Evolutionary conservation across 202 grass and related monocot genomes (phyloP).

Genomic region (Bolboschoenoplectus hybrid): DNA sequence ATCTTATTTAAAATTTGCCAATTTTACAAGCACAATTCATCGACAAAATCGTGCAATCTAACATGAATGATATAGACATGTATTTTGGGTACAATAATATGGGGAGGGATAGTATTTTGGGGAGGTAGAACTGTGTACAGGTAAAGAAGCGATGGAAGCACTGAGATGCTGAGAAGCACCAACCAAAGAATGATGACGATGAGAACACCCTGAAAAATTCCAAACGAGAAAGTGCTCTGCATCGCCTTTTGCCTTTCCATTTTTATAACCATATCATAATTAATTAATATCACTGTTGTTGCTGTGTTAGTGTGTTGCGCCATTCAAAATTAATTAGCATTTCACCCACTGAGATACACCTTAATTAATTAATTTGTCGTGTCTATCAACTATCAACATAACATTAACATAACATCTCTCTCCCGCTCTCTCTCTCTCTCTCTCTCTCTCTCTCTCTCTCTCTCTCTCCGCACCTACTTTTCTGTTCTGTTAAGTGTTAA

Average conservation of each 20-base stretch:
- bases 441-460: constrained; percentile 46
- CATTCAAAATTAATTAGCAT: constrained; percentile 5
- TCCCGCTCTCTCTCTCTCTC: constrained; percentile 48
- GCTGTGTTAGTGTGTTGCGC: not conserved
- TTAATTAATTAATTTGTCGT: constrained; percentile 52
- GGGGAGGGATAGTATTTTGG: constrained; percentile 1
- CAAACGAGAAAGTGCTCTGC: constrained; percentile 71
- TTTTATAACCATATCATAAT: constrained; percentile 16
- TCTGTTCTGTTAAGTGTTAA: constrained; percentile 55
- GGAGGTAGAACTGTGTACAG: constrained; percentile 25
- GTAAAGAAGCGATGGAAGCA: constrained; percentile 40
- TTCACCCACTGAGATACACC: constrained; percentile 65
- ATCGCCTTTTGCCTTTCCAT: constrained; percentile 59
- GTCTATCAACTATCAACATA: constrained; percentile 20
- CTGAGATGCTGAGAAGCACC: constrained; percentile 40
- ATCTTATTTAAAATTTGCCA: too few species aligned
- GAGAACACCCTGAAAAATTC: constrained; percentile 59
- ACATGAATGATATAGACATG: too few species aligned
- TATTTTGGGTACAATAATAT: not conserved
- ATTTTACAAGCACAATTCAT: too few species aligned
- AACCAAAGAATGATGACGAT: constrained; percentile 57
- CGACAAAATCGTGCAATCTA: too few species aligned
- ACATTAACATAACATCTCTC: constrained; percentile 7
- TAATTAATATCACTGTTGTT: too few species aligned
- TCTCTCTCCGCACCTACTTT: constrained; percentile 42